Percentiles rank a stretch among this genome's conserved stretches.
Evolutionary conservation across 2,329 filamentous ascomycete species (phyloP).

Genomic region (Cladobotryum mycophilum): DNA sequence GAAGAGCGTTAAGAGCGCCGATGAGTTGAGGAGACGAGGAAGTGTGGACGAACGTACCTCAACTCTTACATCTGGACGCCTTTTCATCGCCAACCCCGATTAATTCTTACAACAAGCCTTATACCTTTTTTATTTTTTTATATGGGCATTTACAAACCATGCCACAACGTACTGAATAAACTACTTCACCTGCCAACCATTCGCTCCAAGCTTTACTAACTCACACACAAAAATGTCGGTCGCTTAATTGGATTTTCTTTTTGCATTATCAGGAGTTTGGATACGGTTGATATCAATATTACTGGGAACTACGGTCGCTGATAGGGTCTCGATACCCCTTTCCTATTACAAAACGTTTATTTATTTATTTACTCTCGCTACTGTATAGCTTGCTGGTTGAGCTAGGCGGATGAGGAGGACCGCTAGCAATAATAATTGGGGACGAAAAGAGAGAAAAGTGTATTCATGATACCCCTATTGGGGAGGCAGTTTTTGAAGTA

Average conservation of each 20-base stretch:
- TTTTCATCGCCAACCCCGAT: slow-evolving; percentile 85
- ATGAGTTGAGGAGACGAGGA: slow-evolving; percentile 68
- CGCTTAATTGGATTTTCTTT: slow-evolving; percentile 3
- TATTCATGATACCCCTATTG: slow-evolving; percentile 7
- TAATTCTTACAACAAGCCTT: slow-evolving; percentile 20
- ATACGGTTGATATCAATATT: slow-evolving; percentile 14
- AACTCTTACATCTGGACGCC: slow-evolving; percentile 64
- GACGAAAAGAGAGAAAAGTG: slow-evolving; percentile 1
- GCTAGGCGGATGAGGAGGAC: slow-evolving; percentile 1
- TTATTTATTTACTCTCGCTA: slow-evolving; percentile 11
- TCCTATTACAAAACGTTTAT: slow-evolving; percentile 4
- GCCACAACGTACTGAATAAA: slow-evolving; percentile 15
- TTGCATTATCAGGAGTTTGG: slow-evolving; percentile 16
- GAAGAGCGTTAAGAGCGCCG: slow-evolving; percentile 60
- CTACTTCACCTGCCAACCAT: slow-evolving; percentile 6
- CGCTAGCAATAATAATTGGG: background rate
- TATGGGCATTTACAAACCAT: background rate
- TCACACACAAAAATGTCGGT: slow-evolving; percentile 1
- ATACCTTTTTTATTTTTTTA: background rate
- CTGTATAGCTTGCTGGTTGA: slow-evolving; percentile 11
- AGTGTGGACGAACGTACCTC: slow-evolving; percentile 79
- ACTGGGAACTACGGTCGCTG: slow-evolving; percentile 17
- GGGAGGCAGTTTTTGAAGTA: slow-evolving; percentile 3
- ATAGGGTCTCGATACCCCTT: slow-evolving; percentile 19
- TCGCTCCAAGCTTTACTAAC: slow-evolving; percentile 2